Base-by-base conservation (phyloP, 2,329 filamentous ascomycete genomes). In the Penicillium freii region DNA sequence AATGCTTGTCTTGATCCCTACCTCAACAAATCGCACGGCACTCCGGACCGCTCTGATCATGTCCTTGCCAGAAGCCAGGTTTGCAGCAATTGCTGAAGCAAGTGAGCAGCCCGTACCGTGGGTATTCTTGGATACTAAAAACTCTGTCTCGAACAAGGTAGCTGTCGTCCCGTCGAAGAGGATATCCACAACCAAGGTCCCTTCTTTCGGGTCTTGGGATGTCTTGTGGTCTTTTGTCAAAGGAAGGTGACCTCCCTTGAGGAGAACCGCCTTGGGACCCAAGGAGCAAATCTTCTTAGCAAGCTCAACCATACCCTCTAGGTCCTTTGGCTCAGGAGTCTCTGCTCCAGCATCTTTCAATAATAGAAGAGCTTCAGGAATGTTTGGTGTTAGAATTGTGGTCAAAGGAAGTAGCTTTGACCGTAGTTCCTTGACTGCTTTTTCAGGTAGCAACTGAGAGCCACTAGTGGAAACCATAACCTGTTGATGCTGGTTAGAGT, bases 21-120 rank as follows among this genome's bases (percentile, higher is more conserved):
- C 81, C 63, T 85, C 82, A 33, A 88, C 80, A 63, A 87, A 88
- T 27, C 77, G 78, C 53, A 84, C 83, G 2, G 83, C 85, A 57
- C 75, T 75, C 45, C 77, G 78, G 4, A 87, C 81, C 13, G 85
- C 82, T 54, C 77, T 73, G 13, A 73, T 69, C 53, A 85, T 71
- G 46, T 73, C 70, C 60, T 80, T 75, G 0, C 80, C 81, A 3
- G 71, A 71, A 4, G 84, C 82, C 15, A 88, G 73, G 60, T 87
- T 86, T 52, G 82, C 85, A 1, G 86, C 84, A 64, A 88, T 86
- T 6, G 86, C 85, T 42, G 85, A 96, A 40, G 94, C 94, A 58
- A 97, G 82, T 10, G 92, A 95, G 71, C 94, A 99, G 4, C 94
- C 94, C 0, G 94, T 97, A 0, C 94, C 94, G 69, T 99, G 94